Conservation (phyloP, 441 rosid genomes). For the Pelargonium myrrhifolium region DNA sequence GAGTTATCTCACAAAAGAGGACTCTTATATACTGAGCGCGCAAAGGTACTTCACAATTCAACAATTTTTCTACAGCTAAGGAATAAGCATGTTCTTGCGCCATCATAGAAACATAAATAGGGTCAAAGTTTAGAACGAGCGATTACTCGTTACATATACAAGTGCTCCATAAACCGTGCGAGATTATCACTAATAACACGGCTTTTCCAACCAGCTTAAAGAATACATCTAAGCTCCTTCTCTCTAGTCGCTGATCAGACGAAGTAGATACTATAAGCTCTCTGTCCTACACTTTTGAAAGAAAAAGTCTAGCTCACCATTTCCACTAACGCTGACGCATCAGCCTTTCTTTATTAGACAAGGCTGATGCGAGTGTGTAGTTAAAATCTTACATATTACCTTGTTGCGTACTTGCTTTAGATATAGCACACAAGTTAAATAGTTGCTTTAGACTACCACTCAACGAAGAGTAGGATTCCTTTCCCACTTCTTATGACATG, state of each 20-base stretch:
- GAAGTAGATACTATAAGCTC: not conserved
- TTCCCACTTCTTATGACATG: not conserved
- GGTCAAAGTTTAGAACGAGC: not conserved
- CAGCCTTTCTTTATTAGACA: too few species aligned
- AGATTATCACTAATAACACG: not conserved
- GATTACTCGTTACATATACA: not conserved
- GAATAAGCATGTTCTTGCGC: constrained; percentile 9
- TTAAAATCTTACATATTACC: too few species aligned
- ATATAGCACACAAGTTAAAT: too few species aligned
- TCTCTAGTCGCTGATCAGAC: not conserved
- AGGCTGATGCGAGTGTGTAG: too few species aligned
- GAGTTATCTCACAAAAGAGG: constrained; percentile 8
- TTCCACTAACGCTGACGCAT: not conserved
- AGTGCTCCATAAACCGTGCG: not conserved
- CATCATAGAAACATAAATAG: constrained; percentile 4
- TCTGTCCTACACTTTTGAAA: not conserved
- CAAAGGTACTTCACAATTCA: constrained; percentile 14
- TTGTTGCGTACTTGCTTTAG: too few species aligned
- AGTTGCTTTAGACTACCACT: too few species aligned
- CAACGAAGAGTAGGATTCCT: too few species aligned
- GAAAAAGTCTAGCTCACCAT: too few species aligned
- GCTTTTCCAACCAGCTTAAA: too few species aligned
- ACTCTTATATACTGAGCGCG: constrained; percentile 6
- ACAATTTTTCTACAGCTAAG: constrained; percentile 9
- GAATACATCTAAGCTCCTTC: not conserved